These are phyloP conservation scores for Gossypium arboreum DNA, from an alignment of 345 rosid genomes.

Conservation along the genomic window DNA sequence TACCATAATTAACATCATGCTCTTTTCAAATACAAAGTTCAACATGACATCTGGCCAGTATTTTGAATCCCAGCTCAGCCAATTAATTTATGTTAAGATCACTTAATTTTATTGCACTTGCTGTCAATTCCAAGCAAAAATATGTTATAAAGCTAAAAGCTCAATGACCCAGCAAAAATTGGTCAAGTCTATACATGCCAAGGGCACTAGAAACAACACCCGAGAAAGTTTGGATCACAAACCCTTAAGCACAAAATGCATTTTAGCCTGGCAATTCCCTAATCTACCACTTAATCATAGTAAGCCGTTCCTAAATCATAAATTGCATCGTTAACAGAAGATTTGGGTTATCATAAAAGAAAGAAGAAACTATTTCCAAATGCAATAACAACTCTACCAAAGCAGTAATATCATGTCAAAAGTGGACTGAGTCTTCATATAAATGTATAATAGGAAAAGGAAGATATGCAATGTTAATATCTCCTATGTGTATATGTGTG, in stretches of 20 bases:
- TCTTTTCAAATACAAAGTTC: neutral
- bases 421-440: neutral
- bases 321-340: neutral
- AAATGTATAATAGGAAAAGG: neutral
- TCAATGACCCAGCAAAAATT: neutral
- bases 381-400: neutral
- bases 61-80: neutral
- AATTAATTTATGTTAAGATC: conserved; percentile 1
- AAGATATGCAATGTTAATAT: neutral
- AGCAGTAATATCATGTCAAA: neutral
- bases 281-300: neutral
- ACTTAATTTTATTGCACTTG: neutral
- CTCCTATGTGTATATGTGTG: neutral
- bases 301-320: neutral
- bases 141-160: neutral
- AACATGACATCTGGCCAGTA: neutral
- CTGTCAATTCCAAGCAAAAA: neutral
- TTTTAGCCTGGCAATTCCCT: neutral
- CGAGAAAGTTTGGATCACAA: neutral
- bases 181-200: neutral
- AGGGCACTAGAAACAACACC: neutral
- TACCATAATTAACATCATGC: neutral
- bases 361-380: neutral
- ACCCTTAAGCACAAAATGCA: neutral
- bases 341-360: neutral